Conservation (phyloP, 2,329 filamentous ascomycete genomes). For the Cercospora sp. region DNA sequence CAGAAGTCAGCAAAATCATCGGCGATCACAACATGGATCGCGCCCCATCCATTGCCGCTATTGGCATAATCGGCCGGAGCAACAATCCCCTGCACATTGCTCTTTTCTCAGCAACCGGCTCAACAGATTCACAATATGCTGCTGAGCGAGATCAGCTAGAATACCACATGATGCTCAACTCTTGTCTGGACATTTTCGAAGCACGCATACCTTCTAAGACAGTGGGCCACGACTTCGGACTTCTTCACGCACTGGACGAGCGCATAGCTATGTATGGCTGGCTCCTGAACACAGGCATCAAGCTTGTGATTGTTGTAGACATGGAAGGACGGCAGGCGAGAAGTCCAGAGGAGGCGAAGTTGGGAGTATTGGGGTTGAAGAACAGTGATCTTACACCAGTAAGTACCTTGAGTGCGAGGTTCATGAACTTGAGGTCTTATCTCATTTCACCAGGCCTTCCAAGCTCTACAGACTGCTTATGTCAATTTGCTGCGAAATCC, state of each 20-base stretch:
- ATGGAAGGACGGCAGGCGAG: slow-evolving; percentile 69
- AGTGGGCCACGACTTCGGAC: slow-evolving; percentile 80
- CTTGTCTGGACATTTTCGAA: slow-evolving; percentile 91
- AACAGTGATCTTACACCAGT: slow-evolving; percentile 87
- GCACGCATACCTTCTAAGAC: slow-evolving; percentile 73
- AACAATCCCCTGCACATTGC: slow-evolving; percentile 95
- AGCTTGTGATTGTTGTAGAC: slow-evolving; percentile 87
- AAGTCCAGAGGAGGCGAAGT: slow-evolving; percentile 35
- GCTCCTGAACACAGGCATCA: slow-evolving; percentile 92
- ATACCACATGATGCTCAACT: slow-evolving; percentile 87
- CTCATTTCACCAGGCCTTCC: slow-evolving; percentile 64
- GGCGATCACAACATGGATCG: slow-evolving; percentile 48
- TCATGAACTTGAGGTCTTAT: background rate
- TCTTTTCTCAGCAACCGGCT: slow-evolving; percentile 69
- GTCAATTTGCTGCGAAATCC: slow-evolving; percentile 87
- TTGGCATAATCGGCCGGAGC: slow-evolving; percentile 91
- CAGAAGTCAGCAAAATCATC: background rate
- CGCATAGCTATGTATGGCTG: slow-evolving; percentile 91
- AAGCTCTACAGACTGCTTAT: slow-evolving; percentile 89
- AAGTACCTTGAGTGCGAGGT: slow-evolving; percentile 36
- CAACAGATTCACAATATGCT: slow-evolving; percentile 26
- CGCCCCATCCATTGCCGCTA: slow-evolving; percentile 77
- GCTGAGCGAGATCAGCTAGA: slow-evolving; percentile 70
- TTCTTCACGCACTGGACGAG: slow-evolving; percentile 92
- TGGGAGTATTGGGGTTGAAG: slow-evolving; percentile 65